Base-by-base conservation (phyloP, 495 filamentous ascomycete species). In the Penicillium roqueforti region DNA sequence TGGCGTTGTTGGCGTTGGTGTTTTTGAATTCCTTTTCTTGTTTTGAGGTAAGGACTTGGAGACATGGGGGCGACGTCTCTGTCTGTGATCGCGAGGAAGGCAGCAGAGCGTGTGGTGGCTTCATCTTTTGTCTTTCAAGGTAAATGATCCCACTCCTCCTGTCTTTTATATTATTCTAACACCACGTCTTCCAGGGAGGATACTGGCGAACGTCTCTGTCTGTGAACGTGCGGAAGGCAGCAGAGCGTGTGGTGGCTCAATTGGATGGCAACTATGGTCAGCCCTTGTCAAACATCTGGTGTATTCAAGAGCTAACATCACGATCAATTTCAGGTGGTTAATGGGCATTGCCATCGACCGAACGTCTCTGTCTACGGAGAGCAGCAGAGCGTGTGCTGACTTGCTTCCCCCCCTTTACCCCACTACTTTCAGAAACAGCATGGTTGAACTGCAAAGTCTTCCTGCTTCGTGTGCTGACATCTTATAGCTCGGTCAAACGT, bases 161-260 rank as follows among this genome's bases (percentile, higher is more conserved):
- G n/a, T n/a, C n/a, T n/a, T n/a, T n/a, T n/a, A n/a, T n/a, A n/a
- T n/a, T n/a, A n/a, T n/a, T n/a, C n/a, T n/a, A n/a, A n/a, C n/a
- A n/a, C n/a, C n/a, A n/a, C n/a, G n/a, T n/a, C n/a, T n/a, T n/a
- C n/a, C n/a, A n/a, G n/a, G n/a, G n/a, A n/a, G n/a, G n/a, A n/a
- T n/a, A n/a, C n/a, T n/a, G n/a, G n/a, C n/a, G 11, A 45, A 45
- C 26, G 45, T 47, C 29, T 47, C 45, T 47, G 19, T 47, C 29
- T 45, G 43, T 45, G 29, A 32, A 23, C 28, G 8, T 14, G 45
- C 11, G 45, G 45, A 47, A 47, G 45, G 28, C 28, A 47, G 9
- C 29, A 47, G 45, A 47, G 11, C 29, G 6, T 22, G 13, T 25
- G 40, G 22, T 26, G 22, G 40, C 40, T 26, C n/a, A n/a, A 45